These are phyloP conservation scores for Cryphonectria nitschkei DNA, from an alignment of 2,329 filamentous ascomycete genomes.

Conservation along the genomic window DNA sequence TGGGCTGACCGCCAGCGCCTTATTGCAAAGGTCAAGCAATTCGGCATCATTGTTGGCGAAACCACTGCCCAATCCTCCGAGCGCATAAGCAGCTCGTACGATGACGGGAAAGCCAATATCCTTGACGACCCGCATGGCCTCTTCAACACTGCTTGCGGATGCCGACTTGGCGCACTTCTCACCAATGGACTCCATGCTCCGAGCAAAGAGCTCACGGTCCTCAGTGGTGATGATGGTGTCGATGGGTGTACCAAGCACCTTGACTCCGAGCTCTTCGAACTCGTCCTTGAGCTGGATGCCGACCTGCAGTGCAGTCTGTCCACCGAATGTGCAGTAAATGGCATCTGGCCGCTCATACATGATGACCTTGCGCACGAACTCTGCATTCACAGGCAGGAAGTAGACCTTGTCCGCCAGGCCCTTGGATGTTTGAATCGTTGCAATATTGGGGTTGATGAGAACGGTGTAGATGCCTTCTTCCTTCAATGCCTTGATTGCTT, in stretches of 20 bases:
- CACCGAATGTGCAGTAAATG: constrained; percentile 97
- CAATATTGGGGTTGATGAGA: constrained; percentile 98
- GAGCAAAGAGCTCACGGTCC: constrained; percentile 94
- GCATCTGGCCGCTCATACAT: constrained; percentile 91
- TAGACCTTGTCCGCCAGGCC: constrained; percentile 98
- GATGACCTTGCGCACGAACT: constrained; percentile 98
- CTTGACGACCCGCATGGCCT: constrained; percentile 86
- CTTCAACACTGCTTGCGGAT: constrained; percentile 84
- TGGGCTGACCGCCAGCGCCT: constrained; percentile 91
- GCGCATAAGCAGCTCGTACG: constrained; percentile 91
- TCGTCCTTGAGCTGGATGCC: constrained; percentile 98
- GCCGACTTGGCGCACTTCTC: constrained; percentile 98
- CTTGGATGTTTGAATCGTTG: constrained; percentile 98
- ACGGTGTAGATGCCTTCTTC: constrained; percentile 98
- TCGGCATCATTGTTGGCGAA: constrained; percentile 89
- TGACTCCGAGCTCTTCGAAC: constrained; percentile 88
- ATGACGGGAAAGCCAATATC: constrained; percentile 96
- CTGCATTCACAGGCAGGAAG: constrained; percentile 94
- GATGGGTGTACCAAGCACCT: constrained; percentile 94
- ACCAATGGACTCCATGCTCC: constrained; percentile 97
- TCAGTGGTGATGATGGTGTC: constrained; percentile 98
- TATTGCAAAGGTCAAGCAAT: constrained; percentile 85
- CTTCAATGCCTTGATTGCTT: constrained; percentile 97
- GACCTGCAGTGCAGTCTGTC: constrained; percentile 94
- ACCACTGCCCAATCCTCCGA: constrained; percentile 92